Evolutionary conservation across 2,329 filamentous ascomycete species (phyloP).

Genomic region (Aspergillus japonicus): DNA sequence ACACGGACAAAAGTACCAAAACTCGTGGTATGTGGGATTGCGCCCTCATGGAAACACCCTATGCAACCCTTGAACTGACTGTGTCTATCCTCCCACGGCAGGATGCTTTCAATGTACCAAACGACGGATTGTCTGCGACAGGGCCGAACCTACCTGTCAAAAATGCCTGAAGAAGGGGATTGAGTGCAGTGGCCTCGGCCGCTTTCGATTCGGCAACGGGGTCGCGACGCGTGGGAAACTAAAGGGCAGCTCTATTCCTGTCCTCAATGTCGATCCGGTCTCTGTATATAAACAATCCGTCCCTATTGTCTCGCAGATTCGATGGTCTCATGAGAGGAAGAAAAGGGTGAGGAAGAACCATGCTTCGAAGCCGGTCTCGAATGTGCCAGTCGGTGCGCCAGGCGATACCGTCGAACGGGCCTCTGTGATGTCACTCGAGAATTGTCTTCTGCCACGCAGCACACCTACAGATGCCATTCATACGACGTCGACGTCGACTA

Average conservation of each 20-base stretch:
- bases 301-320: not conserved
- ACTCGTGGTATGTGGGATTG: not conserved
- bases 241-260: conserved; percentile 17
- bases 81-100: not conserved
- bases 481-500: not conserved
- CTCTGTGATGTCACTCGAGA: not conserved
- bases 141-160: conserved; percentile 29
- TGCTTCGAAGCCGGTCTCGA: not conserved
- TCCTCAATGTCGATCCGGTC: not conserved
- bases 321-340: not conserved
- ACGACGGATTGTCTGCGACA: conserved; percentile 38
- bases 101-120: conserved; percentile 40
- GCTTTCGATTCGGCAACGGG: conserved; percentile 29
- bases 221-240: conserved; percentile 20
- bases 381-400: not conserved
- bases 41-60: too few relatives aligned
- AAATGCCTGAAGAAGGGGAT: conserved; percentile 36
- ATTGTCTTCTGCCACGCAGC: not conserved
- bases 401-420: not conserved
- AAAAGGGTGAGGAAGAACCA: not conserved
- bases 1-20: conserved; percentile 1
- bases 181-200: conserved; percentile 30
- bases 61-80: not conserved
- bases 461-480: too few relatives aligned
- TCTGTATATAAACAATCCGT: not conserved